phyloP scores from a whole-genome alignment of 352 stramenopile species.

The Plasmopara muralis region DNA sequence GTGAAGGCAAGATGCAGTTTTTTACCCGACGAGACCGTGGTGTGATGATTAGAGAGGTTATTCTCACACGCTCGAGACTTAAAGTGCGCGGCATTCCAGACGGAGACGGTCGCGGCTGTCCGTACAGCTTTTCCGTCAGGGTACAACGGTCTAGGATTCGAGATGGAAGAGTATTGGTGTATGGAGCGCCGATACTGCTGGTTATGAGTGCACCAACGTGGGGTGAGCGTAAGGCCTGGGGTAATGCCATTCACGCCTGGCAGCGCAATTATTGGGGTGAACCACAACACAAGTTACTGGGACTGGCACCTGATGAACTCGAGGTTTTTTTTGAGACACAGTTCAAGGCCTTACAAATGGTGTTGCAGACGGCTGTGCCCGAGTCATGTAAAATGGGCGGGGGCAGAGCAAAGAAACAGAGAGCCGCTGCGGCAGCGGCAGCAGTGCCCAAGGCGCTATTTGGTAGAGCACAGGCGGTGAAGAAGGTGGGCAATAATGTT shows the following conservation, averaged over 20 bases:
- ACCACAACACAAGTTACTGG: slow-evolving; percentile 45
- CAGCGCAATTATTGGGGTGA: slow-evolving; percentile 85
- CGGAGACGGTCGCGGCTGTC: slow-evolving; percentile 58
- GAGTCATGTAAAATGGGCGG: slow-evolving; percentile 11
- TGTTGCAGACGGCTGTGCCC: slow-evolving; percentile 26
- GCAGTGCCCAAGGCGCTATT: slow-evolving; percentile 41
- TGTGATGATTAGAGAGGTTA: slow-evolving; percentile 56
- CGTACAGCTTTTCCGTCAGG: slow-evolving; percentile 69
- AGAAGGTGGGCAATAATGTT: slow-evolving; percentile 50
- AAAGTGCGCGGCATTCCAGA: slow-evolving; percentile 73
- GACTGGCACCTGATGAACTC: slow-evolving; percentile 48
- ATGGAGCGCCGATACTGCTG: slow-evolving; percentile 46
- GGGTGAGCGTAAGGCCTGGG: slow-evolving; percentile 75
- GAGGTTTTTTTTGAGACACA: slow-evolving; percentile 76
- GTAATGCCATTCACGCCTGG: slow-evolving; percentile 83
- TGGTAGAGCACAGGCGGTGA: slow-evolving; percentile 47
- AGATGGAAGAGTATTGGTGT: slow-evolving; percentile 57
- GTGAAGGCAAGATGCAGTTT: slow-evolving; percentile 69
- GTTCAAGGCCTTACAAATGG: slow-evolving; percentile 41
- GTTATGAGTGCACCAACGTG: slow-evolving; percentile 66
- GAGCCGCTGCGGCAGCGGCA: slow-evolving; percentile 9
- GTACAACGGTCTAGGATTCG: slow-evolving; percentile 68
- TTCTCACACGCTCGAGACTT: slow-evolving; percentile 64
- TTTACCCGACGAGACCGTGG: slow-evolving; percentile 55
- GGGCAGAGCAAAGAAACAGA: slow-evolving; percentile 15